A percentile compares a stretch with the other conserved stretches of the same genome.
Evolutionary conservation across 352 stramenopile species (phyloP).

Genomic region (Globisporangium mamillatum): DNA sequence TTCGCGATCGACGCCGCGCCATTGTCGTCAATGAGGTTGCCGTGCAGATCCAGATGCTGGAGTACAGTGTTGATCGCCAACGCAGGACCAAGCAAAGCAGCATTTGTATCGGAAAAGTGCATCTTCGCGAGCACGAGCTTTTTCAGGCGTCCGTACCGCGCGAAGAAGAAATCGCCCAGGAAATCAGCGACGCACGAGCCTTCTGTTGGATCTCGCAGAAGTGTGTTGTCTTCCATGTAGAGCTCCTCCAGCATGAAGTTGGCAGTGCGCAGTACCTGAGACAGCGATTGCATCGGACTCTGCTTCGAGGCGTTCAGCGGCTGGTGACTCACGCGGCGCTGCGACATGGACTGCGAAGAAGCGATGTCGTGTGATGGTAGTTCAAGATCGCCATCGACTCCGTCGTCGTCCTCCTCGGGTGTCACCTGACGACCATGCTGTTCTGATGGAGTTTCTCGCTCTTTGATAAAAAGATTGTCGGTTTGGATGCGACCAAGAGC

Average conservation of each 20-base stretch:
- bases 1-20: constrained; percentile 37
- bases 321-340: background rate
- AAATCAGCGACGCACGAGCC: constrained; percentile 33
- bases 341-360: background rate
- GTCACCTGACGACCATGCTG: background rate
- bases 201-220: constrained; percentile 28
- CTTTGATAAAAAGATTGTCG: background rate
- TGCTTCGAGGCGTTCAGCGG: background rate
- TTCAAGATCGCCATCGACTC: background rate
- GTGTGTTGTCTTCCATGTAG: constrained; percentile 50
- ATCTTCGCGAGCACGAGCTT: constrained; percentile 45
- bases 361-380: background rate
- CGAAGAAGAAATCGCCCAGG: constrained; percentile 76
- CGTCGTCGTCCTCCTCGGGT: constrained; percentile 19
- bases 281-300: constrained; percentile 34
- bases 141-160: constrained; percentile 52
- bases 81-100: constrained; percentile 34
- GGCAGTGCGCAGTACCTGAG: constrained; percentile 35
- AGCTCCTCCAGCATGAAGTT: constrained; percentile 69
- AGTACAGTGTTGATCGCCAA: constrained; percentile 63
- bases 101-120: constrained; percentile 37
- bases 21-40: constrained; percentile 47
- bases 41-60: constrained; percentile 50
- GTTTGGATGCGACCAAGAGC: constrained; percentile 34
- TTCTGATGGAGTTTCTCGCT: background rate